A percentile compares a stretch with the other conserved stretches of the same genome.
phyloP scores from a whole-genome alignment of 352 stramenopile genomes.

The Phytopythium kandeliae region DNA sequence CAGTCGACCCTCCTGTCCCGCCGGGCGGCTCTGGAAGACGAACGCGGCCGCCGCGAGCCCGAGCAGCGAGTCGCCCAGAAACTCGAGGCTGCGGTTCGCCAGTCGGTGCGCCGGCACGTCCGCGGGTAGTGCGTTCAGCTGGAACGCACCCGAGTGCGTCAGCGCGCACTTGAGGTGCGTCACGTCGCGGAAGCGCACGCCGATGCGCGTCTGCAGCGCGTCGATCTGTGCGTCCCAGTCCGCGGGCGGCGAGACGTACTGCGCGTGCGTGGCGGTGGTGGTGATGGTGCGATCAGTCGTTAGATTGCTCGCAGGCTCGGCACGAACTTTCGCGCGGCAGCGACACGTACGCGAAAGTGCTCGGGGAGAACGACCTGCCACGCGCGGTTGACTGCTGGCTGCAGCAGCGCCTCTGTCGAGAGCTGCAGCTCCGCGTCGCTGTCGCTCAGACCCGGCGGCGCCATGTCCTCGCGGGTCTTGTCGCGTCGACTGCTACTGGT shows the following conservation, averaged over 20 bases:
- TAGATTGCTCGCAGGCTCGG: too few species aligned
- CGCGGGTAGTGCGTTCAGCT: conserved; percentile 25
- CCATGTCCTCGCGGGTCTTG: background rate
- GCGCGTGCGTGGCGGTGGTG: too few species aligned
- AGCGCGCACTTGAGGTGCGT: conserved; percentile 61
- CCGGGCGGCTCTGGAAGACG: conserved; percentile 69
- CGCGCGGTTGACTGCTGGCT: conserved; percentile 21
- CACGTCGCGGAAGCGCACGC: conserved; percentile 52
- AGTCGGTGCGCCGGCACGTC: conserved; percentile 48
- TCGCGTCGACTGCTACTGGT: too few species aligned
- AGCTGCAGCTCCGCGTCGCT: background rate
- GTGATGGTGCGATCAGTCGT: too few species aligned
- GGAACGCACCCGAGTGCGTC: conserved; percentile 70
- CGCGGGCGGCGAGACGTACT: conserved; percentile 35
- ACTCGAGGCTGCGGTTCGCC: conserved; percentile 81
- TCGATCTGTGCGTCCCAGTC: conserved; percentile 43
- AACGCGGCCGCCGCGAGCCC: conserved; percentile 51
- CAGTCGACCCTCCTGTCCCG: conserved; percentile 70
- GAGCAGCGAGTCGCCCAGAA: conserved; percentile 74
- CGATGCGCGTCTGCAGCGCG: conserved; percentile 49
- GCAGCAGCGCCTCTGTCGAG: conserved; percentile 14
- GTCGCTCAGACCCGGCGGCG: background rate
- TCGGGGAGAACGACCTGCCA: conserved; percentile 52
- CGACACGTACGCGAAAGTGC: conserved; percentile 33
- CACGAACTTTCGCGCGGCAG: too few species aligned